phyloP scores from a whole-genome alignment of 805 yeast species.

The Wickerhamiella azyma region DNA sequence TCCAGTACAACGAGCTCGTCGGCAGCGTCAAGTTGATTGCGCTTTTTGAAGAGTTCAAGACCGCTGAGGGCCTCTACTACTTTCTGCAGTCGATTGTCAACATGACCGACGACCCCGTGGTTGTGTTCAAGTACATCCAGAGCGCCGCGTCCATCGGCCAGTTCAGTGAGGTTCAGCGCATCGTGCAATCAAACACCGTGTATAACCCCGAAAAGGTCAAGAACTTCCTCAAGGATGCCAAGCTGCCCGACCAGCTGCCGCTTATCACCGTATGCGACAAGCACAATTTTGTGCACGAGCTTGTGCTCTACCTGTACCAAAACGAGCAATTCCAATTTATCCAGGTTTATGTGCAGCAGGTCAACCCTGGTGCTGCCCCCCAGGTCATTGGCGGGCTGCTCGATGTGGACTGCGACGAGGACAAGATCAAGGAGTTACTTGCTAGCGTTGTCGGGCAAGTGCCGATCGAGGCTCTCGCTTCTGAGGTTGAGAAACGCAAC shows the following conservation, averaged over 20 bases:
- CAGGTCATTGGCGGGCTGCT: conserved; percentile 91
- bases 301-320: conserved; percentile 85
- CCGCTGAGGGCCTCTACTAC: conserved; percentile 87
- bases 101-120: conserved; percentile 84
- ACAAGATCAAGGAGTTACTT: conserved; percentile 64
- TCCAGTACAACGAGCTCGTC: conserved; percentile 85
- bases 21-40: conserved; percentile 78
- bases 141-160: conserved; percentile 86
- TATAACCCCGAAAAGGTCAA: conserved; percentile 96
- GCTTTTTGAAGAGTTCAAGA: conserved; percentile 84
- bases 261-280: conserved; percentile 93
- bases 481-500: conserved; percentile 93
- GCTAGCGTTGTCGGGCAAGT: conserved; percentile 86
- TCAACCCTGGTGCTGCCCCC: conserved; percentile 89
- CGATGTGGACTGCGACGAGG: conserved; percentile 95
- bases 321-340: conserved; percentile 91
- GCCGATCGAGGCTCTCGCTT: conserved; percentile 77
- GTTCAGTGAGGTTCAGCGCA: conserved; percentile 85
- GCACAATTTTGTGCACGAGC: conserved; percentile 79
- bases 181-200: conserved; percentile 84
- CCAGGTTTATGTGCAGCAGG: conserved; percentile 96
- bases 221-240: conserved; percentile 89
- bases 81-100: conserved; percentile 88
- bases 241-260: conserved; percentile 89
- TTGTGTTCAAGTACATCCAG: conserved; percentile 90